These are phyloP conservation scores for Coemansia pectinata DNA, from an alignment of 192 early-diverging fungal species.

Conservation along the genomic window DNA sequence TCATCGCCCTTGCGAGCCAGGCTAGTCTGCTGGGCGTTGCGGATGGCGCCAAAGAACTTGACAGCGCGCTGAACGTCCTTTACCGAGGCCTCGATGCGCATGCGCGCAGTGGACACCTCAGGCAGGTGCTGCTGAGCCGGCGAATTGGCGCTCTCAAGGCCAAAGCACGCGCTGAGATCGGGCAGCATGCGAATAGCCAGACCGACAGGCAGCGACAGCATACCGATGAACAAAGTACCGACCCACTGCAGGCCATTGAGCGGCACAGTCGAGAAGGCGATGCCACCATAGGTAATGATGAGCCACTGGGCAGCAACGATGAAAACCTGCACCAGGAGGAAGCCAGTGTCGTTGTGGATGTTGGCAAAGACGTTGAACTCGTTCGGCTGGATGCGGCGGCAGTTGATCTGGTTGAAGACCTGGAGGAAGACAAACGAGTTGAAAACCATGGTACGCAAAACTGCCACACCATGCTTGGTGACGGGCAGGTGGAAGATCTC, in stretches of 20 bases:
- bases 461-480: conserved; percentile 32
- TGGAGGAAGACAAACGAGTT: conserved; percentile 92
- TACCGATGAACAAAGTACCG: conserved; percentile 76
- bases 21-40: conserved; percentile 46
- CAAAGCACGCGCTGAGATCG: conserved; percentile 60
- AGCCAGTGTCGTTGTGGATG: conserved; percentile 77
- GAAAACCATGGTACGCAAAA: conserved; percentile 83
- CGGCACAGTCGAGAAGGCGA: conserved; percentile 81
- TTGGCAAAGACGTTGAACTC: conserved; percentile 91
- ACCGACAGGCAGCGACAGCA: conserved; percentile 80
- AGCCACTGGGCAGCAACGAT: conserved; percentile 76
- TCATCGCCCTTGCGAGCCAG: neutral
- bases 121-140: conserved; percentile 54
- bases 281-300: conserved; percentile 86
- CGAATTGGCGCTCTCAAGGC: conserved; percentile 55
- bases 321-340: conserved; percentile 72
- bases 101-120: conserved; percentile 46
- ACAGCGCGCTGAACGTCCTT: conserved; percentile 45
- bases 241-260: conserved; percentile 74
- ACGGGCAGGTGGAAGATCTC: conserved; percentile 63
- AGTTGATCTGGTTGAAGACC: conserved; percentile 90
- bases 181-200: conserved; percentile 78
- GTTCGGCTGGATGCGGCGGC: conserved; percentile 78
- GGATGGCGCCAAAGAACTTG: conserved; percentile 58
- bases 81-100: conserved; percentile 54